Conservation (phyloP, 805 yeast species). For the Suhomyces xylopsoci region DNA sequence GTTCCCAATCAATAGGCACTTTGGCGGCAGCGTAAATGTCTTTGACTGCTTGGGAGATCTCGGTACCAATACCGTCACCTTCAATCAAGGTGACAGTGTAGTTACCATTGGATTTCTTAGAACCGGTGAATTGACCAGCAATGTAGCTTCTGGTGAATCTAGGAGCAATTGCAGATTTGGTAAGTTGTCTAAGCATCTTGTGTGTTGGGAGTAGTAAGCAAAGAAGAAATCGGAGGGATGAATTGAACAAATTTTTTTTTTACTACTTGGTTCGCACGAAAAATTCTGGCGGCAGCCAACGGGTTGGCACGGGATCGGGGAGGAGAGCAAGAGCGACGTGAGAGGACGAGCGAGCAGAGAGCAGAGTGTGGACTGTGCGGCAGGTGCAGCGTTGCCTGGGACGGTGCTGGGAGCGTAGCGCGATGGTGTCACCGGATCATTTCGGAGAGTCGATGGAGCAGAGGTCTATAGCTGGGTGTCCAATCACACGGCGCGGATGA, state of each 20-base stretch:
- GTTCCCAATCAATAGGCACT: conserved; percentile 96
- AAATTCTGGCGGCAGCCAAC: conserved; percentile 3
- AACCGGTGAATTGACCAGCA: conserved; percentile 64
- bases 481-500: conserved; percentile 1
- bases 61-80: conserved; percentile 98
- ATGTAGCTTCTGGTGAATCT: conserved; percentile 33
- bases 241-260: conserved; percentile 4
- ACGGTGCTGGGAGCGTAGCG: neutral
- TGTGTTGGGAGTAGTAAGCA: neutral
- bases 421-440: neutral
- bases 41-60: conserved; percentile 92
- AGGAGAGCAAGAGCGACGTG: neutral
- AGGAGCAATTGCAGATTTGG: conserved; percentile 29
- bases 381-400: neutral
- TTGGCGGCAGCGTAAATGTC: conserved; percentile 89
- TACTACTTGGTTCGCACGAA: neutral
- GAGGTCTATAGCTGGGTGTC: neutral
- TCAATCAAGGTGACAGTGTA: conserved; percentile 93
- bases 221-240: neutral
- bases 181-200: conserved; percentile 35
- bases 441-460: neutral
- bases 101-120: conserved; percentile 71
- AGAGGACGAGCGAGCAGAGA: neutral
- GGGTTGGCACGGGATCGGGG: neutral
- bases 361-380: neutral